phyloP scores from a whole-genome alignment of 768 basidiomycete species.

The Agaricus blazei region DNA sequence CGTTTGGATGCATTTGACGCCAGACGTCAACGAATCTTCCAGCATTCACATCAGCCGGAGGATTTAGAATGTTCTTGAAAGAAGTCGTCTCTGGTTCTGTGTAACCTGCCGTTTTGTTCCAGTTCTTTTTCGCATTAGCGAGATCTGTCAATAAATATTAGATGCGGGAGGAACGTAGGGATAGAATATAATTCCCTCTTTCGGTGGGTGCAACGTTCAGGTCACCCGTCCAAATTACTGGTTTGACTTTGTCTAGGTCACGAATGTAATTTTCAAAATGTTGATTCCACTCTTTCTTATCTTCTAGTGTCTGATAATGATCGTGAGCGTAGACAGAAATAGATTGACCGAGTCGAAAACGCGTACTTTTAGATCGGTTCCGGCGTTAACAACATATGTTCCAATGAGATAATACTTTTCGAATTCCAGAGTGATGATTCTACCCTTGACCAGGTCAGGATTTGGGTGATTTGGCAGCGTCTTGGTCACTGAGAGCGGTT shows the following conservation, averaged over 20 bases:
- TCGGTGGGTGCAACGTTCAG: conserved; percentile 82
- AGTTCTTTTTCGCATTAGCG: conserved; percentile 63
- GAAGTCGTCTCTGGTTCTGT: conserved; percentile 78
- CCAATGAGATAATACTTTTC: conserved; percentile 62
- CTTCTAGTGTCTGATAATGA: conserved; percentile 57
- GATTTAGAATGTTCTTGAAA: conserved; percentile 62
- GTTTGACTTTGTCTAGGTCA: conserved; percentile 69
- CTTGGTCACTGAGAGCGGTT: conserved; percentile 61
- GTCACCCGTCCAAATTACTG: conserved; percentile 87
- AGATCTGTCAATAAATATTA: conserved; percentile 42
- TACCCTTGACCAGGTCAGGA: conserved; percentile 59
- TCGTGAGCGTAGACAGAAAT: not conserved
- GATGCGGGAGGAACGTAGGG: not conserved
- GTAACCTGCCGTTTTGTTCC: conserved; percentile 87
- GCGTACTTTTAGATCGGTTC: conserved; percentile 63
- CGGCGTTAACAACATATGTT: conserved; percentile 85
- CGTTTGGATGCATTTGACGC: conserved; percentile 62
- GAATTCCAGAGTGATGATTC: conserved; percentile 82
- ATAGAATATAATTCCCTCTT: conserved; percentile 38
- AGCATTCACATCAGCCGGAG: conserved; percentile 33
- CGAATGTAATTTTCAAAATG: conserved; percentile 75
- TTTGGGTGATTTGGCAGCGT: conserved; percentile 76
- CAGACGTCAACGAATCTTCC: conserved; percentile 74
- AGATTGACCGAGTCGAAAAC: not conserved
- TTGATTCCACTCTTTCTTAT: conserved; percentile 73